phyloP scores from a whole-genome alignment of 2,329 filamentous ascomycete species.

The Fonsecaea erecta region DNA sequence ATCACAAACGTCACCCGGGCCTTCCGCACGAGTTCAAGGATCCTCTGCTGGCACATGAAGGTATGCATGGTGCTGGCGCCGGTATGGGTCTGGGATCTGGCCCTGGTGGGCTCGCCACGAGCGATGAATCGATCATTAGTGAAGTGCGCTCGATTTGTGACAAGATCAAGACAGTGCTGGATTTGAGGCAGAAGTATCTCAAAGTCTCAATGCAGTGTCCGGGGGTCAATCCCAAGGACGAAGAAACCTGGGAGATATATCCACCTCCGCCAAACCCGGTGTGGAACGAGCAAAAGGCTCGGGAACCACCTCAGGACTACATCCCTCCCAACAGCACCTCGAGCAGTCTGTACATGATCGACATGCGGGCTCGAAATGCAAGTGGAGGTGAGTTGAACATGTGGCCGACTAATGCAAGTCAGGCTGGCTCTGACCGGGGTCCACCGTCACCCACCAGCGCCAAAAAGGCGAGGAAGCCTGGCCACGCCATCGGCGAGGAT shows the following conservation, averaged over 20 bases:
- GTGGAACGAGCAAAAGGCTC: slow-evolving; percentile 70
- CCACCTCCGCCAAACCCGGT: slow-evolving; percentile 89
- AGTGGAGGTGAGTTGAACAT: slow-evolving; percentile 21
- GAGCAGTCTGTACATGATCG: slow-evolving; percentile 39
- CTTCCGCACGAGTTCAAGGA: slow-evolving; percentile 63
- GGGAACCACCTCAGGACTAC: slow-evolving; percentile 31
- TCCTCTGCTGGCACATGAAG: slow-evolving; percentile 57
- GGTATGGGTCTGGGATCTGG: slow-evolving; percentile 66
- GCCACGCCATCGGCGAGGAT: slow-evolving; percentile 88
- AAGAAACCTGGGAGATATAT: slow-evolving; percentile 82
- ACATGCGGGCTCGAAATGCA: slow-evolving; percentile 22
- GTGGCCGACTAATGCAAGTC: slow-evolving; percentile 40
- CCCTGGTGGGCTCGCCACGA: slow-evolving; percentile 67
- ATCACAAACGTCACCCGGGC: slow-evolving; percentile 56
- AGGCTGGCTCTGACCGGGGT: slow-evolving; percentile 38
- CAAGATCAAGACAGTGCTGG: slow-evolving; percentile 87
- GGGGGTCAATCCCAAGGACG: slow-evolving; percentile 85
- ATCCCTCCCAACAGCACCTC: slow-evolving; percentile 38
- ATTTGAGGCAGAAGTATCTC: slow-evolving; percentile 87
- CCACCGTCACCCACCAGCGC: slow-evolving; percentile 51
- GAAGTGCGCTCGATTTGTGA: slow-evolving; percentile 86
- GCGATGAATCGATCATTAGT: slow-evolving; percentile 77
- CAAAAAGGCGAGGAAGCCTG: slow-evolving; percentile 75
- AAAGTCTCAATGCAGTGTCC: slow-evolving; percentile 79
- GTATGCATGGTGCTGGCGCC: slow-evolving; percentile 62